phyloP scores from a whole-genome alignment of 106 monocot genomes.

The Alisma plantagoaquatica region DNA sequence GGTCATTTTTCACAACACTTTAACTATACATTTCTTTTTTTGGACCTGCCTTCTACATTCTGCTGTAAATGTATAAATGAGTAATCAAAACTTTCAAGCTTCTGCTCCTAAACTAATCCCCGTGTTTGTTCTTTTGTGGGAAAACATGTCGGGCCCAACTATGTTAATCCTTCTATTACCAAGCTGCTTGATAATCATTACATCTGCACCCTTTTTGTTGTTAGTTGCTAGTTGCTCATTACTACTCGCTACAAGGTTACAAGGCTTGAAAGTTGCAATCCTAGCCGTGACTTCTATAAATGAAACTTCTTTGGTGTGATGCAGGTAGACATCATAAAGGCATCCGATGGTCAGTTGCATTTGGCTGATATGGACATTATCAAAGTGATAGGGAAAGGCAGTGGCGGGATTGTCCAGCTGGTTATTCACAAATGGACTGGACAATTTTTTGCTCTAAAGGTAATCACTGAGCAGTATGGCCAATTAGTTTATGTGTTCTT shows the following conservation, averaged over 20 bases:
- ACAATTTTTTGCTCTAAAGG: constrained; percentile 97
- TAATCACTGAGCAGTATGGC: constrained; percentile 17
- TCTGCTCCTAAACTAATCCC: too few species aligned
- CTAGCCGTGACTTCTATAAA: not conserved
- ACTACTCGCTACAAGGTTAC: too few species aligned
- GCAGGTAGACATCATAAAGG: constrained; percentile 50
- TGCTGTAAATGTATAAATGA: too few species aligned
- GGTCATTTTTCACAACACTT: too few species aligned
- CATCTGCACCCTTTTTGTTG: not conserved
- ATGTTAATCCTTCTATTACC: not conserved
- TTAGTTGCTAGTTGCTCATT: not conserved
- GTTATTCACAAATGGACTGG: constrained; percentile 89
- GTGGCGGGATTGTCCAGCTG: constrained; percentile 64
- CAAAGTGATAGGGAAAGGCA: constrained; percentile 83
- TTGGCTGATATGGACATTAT: constrained; percentile 66
- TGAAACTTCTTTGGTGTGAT: not conserved
- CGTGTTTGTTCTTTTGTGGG: too few species aligned
- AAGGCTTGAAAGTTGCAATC: too few species aligned
- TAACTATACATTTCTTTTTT: too few species aligned
- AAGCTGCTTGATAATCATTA: not conserved
- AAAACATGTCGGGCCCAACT: not conserved
- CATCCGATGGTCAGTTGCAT: constrained; percentile 46
- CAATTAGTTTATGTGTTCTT: too few species aligned
- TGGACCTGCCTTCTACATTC: too few species aligned
- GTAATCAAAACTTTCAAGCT: too few species aligned